Conservation (phyloP, 805 yeast genomes). For the Metschnikowia baotianmanensis region DNA sequence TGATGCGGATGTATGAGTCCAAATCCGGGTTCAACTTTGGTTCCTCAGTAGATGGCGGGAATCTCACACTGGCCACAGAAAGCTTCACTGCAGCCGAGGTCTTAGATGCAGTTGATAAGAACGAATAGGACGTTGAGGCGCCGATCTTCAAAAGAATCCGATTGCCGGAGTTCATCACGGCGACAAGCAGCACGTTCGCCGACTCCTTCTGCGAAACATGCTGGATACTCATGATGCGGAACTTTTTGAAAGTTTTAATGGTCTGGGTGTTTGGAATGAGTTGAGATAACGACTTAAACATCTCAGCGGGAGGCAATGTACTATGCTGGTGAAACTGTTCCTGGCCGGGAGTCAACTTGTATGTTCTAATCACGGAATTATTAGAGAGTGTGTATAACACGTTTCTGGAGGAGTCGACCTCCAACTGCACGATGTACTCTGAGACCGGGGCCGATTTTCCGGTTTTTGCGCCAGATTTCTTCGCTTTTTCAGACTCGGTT, state of each 20-base stretch:
- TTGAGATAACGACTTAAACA: conserved; percentile 47
- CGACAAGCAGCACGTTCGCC: conserved; percentile 66
- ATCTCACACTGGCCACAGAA: conserved; percentile 49
- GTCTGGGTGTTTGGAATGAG: conserved; percentile 57
- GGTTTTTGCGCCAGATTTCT: neutral
- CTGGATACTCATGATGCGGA: conserved; percentile 61
- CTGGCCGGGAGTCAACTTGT: conserved; percentile 50
- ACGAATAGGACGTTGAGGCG: conserved; percentile 24
- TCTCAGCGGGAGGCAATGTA: conserved; percentile 43
- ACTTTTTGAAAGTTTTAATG: conserved; percentile 45
- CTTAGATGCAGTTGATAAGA: conserved; percentile 23
- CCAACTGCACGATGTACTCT: conserved; percentile 63
- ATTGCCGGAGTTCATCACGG: conserved; percentile 80
- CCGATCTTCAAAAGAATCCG: conserved; percentile 63
- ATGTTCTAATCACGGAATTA: conserved; percentile 77
- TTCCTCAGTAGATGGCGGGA: conserved; percentile 59
- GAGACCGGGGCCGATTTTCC: conserved; percentile 27
- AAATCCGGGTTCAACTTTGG: conserved; percentile 40
- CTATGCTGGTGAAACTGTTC: conserved; percentile 37
- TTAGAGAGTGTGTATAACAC: conserved; percentile 80
- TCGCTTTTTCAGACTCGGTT: conserved; percentile 14
- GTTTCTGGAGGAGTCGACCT: conserved; percentile 73
- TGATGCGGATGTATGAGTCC: conserved; percentile 40
- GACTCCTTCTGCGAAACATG: conserved; percentile 65
- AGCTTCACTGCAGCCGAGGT: conserved; percentile 31